Percentiles rank a stretch among this genome's conserved stretches.
These are phyloP conservation scores for Cryptococcus amylolentus DNA, from an alignment of 1,284 basidiomycete genomes.

Conservation along the genomic window DNA sequence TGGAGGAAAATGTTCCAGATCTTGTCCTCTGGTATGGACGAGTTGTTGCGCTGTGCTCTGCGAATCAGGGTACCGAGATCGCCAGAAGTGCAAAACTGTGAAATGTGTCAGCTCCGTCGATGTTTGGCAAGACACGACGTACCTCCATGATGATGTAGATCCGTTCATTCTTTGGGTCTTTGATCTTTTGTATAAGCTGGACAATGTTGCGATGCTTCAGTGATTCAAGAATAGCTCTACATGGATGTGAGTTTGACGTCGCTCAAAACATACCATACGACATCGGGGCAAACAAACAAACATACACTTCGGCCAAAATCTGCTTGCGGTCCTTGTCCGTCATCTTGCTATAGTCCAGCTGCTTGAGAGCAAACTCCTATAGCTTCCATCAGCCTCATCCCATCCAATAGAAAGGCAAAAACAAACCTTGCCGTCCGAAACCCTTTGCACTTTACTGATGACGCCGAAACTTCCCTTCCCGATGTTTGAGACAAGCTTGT, in stretches of 20 bases:
- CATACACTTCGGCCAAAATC: conserved; percentile 96
- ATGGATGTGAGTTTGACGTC: background rate
- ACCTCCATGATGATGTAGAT: conserved; percentile 92
- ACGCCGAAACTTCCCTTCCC: conserved; percentile 97
- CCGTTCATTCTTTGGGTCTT: conserved; percentile 84
- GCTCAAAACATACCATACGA: background rate
- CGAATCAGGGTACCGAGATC: conserved; percentile 81
- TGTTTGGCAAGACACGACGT: conserved; percentile 9
- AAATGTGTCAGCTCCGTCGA: conserved; percentile 10
- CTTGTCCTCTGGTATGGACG: conserved; percentile 79
- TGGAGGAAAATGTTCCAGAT: conserved; percentile 96
- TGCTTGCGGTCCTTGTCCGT: conserved; percentile 87
- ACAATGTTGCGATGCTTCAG: conserved; percentile 93
- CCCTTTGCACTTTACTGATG: conserved; percentile 85
- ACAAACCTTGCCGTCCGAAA: conserved; percentile 77
- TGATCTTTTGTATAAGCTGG: conserved; percentile 56
- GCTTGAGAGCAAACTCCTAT: conserved; percentile 84
- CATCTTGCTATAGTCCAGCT: conserved; percentile 94
- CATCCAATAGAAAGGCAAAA: background rate
- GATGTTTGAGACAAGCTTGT: conserved; percentile 84
- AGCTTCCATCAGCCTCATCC: background rate
- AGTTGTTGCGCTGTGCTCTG: conserved; percentile 53
- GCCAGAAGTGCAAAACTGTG: conserved; percentile 81
- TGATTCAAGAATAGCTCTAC: conserved; percentile 91
- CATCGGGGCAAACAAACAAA: conserved; percentile 17